These are phyloP conservation scores for Euptelea pleiosperma DNA, from an alignment of 164 flowering plant species.

Conservation along the genomic window DNA sequence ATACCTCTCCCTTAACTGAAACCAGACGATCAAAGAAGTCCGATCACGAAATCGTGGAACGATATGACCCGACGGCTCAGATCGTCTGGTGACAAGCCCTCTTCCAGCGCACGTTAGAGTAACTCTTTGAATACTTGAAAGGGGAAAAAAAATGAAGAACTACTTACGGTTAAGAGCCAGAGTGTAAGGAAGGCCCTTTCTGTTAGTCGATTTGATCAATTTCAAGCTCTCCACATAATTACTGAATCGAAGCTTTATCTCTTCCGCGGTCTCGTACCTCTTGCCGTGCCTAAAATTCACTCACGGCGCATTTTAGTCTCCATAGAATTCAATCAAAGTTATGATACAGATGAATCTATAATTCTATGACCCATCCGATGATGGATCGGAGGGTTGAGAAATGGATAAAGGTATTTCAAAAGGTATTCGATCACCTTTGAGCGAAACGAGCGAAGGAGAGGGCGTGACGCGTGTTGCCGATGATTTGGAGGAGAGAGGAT, in stretches of 20 bases:
- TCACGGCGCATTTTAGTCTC: not conserved
- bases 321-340: no score
- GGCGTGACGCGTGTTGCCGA: slow-evolving; percentile 69
- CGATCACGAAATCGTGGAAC: not conserved
- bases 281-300: slow-evolving; percentile 53
- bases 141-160: not conserved
- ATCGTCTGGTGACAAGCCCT: not conserved
- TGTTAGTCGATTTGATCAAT: slow-evolving; percentile 66
- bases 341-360: no score
- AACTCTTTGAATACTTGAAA: not conserved
- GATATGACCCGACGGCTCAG: no score
- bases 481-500: slow-evolving; percentile 32
- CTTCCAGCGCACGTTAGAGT: not conserved
- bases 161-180: slow-evolving; percentile 69
- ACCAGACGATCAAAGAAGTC: not conserved
- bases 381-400: no score
- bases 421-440: slow-evolving; percentile 53
- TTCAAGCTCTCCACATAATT: slow-evolving; percentile 66
- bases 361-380: no score
- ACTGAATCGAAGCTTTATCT: slow-evolving; percentile 58
- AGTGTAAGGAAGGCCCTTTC: slow-evolving; percentile 55
- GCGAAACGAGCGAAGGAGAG: slow-evolving; percentile 85
- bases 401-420: no score
- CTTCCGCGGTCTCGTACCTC: slow-evolving; percentile 64
- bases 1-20: not conserved